Percentiles rank a stretch among this genome's conserved stretches.
phyloP scores from a whole-genome alignment of 192 early-diverging fungal genomes.

The Backusella westeae region DNA sequence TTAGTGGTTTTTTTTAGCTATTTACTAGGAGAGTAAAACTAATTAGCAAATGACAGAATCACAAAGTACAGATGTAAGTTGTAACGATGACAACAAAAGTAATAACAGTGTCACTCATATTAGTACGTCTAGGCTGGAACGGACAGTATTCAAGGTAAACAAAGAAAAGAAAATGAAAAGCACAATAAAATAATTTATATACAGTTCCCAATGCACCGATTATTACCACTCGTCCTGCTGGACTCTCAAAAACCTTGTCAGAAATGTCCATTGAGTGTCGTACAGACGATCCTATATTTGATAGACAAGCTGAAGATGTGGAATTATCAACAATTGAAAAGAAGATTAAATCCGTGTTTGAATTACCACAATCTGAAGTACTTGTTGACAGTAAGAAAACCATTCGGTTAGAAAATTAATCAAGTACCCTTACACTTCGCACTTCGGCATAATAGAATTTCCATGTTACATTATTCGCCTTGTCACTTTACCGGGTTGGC shows the following conservation, averaged over 20 bases:
- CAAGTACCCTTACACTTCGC: background rate
- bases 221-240: background rate
- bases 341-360: slow-evolving; percentile 9
- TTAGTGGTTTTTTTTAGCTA: background rate
- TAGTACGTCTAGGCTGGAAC: background rate
- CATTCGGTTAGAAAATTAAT: background rate
- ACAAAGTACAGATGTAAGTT: slow-evolving; percentile 1
- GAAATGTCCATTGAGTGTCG: slow-evolving; percentile 9
- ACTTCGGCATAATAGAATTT: slow-evolving; percentile 43
- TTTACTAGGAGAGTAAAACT: background rate
- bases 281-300: background rate
- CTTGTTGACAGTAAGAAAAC: slow-evolving; percentile 11
- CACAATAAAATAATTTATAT: background rate
- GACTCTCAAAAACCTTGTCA: background rate
- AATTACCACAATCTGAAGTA: slow-evolving; percentile 1
- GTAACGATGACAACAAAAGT: background rate
- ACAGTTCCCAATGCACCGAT: background rate
- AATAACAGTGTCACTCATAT: background rate
- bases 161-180: background rate
- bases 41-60: background rate
- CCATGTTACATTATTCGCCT: slow-evolving; percentile 60
- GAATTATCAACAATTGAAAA: background rate
- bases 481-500: slow-evolving; percentile 58
- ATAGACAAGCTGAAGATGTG: background rate
- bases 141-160: background rate